Percentiles rank a stretch among this genome's conserved stretches.
Evolutionary conservation across 768 basidiomycete species (phyloP).

Genomic region (Tricholoma terreum): DNA sequence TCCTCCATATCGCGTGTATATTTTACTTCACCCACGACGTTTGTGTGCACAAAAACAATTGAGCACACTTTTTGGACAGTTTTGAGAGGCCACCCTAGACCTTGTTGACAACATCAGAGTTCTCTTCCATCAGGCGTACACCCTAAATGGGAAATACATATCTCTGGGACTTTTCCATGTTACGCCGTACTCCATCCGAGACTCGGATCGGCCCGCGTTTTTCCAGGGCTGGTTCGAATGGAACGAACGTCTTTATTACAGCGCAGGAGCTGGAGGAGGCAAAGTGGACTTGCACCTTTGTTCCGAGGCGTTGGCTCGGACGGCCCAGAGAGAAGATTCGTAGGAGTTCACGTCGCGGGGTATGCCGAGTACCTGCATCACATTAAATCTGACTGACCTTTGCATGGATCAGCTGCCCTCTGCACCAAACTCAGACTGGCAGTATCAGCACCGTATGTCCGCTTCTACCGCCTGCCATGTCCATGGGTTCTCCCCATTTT

Average conservation of each 20-base stretch:
- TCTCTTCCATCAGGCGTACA: neutral
- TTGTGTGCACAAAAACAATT: too few relatives aligned
- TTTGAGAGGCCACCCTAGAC: neutral
- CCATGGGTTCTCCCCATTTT: neutral
- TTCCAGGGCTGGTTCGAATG: neutral
- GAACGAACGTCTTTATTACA: neutral
- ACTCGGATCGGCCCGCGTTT: neutral
- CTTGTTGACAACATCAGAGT: neutral
- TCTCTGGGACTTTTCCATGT: neutral
- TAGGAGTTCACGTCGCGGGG: neutral
- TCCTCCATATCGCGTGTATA: too few relatives aligned
- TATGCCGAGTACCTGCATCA: neutral
- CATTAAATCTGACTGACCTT: neutral
- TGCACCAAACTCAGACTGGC: neutral
- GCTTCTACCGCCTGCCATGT: neutral
- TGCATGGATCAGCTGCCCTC: neutral
- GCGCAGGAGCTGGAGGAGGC: neutral
- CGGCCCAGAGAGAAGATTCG: neutral
- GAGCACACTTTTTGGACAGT: neutral
- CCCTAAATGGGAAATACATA: neutral
- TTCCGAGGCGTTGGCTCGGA: neutral
- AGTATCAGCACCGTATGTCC: conserved; percentile 2
- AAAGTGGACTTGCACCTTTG: neutral
- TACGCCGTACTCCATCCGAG: neutral
- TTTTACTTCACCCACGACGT: too few relatives aligned